Base-by-base conservation (phyloP, 192 early-diverging fungal genomes). In the Powellomyces hirtus region DNA sequence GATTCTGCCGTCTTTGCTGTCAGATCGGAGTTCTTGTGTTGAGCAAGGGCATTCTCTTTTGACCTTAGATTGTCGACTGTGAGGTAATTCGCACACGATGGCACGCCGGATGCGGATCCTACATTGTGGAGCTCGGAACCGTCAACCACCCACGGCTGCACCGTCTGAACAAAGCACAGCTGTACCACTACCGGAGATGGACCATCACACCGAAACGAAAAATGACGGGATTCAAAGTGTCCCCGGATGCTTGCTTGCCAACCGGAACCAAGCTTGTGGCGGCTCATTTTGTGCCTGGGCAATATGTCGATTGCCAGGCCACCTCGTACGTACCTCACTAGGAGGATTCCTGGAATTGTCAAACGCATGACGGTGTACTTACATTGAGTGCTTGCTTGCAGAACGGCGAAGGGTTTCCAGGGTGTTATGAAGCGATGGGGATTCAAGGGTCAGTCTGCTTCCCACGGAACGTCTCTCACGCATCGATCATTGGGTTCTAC, bases 391-490 rank as follows among this genome's bases (percentile, higher is more conserved):
- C n/a, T n/a, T n/a, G n/a, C n/a, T n/a, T 49, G 20, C 40, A 91
- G 89, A 24, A 84, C 90, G 40, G 94, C 93, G 62, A 98, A 98
- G 75, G 95, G 95, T 18, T 97, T 97, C 80, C 90, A 91, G 66
- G 96, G 96, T 68, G 93, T 88, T 5, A 98, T 98, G 95, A 98
- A 98, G 87, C 86, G 95, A 76, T 93, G 90, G 86, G 89, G 89
- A 33, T 97, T 97, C 73, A 85, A 80, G 40, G 96, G 96, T 72
- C 84, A 90, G 20, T 89, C 86, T 22, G 96, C 96, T n/a, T 89
- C 92, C 27, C 96, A 98, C 79, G 96, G 96, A 84, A 86, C 84
- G 33, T 98, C 96, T 18, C 78, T 95, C 8, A 79, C 92, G 10
- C 96, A 98, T 76, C 81, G 96, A 64, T 88, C 88, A 5, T 80